Conservation (phyloP, 73 alveolate genomes). For the Stentor coeruleus region DNA sequence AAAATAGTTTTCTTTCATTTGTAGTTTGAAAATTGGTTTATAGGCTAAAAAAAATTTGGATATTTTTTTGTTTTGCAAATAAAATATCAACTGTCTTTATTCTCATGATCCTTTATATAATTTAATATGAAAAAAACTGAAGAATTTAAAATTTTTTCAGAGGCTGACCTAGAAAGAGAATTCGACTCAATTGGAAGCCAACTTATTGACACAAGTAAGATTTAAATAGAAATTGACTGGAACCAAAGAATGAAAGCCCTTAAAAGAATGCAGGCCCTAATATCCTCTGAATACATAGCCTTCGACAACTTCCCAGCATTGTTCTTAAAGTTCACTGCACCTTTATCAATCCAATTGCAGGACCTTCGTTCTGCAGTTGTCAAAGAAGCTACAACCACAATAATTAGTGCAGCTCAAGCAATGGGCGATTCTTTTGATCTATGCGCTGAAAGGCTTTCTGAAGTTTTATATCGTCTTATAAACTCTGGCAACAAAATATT, state of each 20-base stretch:
- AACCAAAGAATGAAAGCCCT: background rate
- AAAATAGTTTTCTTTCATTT: too few relatives aligned
- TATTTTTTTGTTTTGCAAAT: too few relatives aligned
- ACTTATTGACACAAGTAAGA: background rate
- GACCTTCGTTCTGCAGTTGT: slow-evolving; percentile 49
- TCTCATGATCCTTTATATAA: too few relatives aligned
- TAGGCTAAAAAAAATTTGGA: too few relatives aligned
- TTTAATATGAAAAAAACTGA: background rate
- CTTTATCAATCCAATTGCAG: slow-evolving; percentile 35
- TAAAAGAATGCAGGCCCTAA: slow-evolving; percentile 24
- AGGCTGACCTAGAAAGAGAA: slow-evolving; percentile 15
- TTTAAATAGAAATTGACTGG: slow-evolving; percentile 23
- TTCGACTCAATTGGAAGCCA: background rate
- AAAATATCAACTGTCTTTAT: too few relatives aligned
- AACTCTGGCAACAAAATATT: slow-evolving; percentile 36
- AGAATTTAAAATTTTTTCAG: background rate
- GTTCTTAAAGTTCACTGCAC: slow-evolving; percentile 28
- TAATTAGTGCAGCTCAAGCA: slow-evolving; percentile 28
- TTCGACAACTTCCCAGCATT: slow-evolving; percentile 22
- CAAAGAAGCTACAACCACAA: slow-evolving; percentile 41
- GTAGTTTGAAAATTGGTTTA: too few relatives aligned
- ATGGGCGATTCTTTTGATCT: slow-evolving; percentile 35
- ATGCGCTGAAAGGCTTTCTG: slow-evolving; percentile 36
- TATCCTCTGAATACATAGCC: slow-evolving; percentile 23
- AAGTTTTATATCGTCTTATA: slow-evolving; percentile 30